Evolutionary conservation across 768 basidiomycete genomes (phyloP).

Genomic region (Boletus fagicola): DNA sequence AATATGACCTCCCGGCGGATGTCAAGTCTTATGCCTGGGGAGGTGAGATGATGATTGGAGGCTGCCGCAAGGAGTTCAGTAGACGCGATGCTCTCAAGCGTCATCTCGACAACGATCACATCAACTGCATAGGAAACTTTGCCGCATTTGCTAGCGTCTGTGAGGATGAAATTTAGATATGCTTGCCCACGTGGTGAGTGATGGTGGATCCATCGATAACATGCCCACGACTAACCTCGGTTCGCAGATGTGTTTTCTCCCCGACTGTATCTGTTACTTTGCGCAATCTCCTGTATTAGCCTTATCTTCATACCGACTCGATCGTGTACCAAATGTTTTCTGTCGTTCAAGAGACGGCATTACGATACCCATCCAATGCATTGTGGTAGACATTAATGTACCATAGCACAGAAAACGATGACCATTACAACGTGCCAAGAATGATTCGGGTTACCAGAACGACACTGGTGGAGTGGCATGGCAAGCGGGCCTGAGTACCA

Average conservation of each 20-base stretch:
- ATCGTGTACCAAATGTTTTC: conserved; percentile 11
- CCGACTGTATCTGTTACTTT: conserved; percentile 6
- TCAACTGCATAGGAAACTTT: conserved; percentile 34
- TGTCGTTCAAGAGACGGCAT: neutral
- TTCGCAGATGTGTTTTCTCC: conserved; percentile 9
- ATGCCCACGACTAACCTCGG: neutral
- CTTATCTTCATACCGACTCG: conserved; percentile 4
- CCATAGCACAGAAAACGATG: conserved; percentile 16
- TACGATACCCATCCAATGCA: conserved; percentile 16
- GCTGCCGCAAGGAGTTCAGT: conserved; percentile 39
- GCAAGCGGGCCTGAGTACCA: neutral
- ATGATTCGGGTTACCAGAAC: too few species aligned
- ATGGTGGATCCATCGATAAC: neutral
- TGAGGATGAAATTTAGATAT: conserved; percentile 25
- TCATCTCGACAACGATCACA: conserved; percentile 38
- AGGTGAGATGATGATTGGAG: conserved; percentile 35
- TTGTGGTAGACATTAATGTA: conserved; percentile 11
- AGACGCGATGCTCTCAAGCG: conserved; percentile 42
- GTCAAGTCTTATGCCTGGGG: conserved; percentile 29
- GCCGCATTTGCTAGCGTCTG: conserved; percentile 26
- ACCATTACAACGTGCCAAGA: neutral
- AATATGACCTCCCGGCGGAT: conserved; percentile 20
- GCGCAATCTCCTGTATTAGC: conserved; percentile 3
- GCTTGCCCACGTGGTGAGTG: conserved; percentile 6
- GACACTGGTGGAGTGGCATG: neutral